Conservation (phyloP, 2,329 filamentous ascomycete species). For the Dothidotthia symphoricarpi region DNA sequence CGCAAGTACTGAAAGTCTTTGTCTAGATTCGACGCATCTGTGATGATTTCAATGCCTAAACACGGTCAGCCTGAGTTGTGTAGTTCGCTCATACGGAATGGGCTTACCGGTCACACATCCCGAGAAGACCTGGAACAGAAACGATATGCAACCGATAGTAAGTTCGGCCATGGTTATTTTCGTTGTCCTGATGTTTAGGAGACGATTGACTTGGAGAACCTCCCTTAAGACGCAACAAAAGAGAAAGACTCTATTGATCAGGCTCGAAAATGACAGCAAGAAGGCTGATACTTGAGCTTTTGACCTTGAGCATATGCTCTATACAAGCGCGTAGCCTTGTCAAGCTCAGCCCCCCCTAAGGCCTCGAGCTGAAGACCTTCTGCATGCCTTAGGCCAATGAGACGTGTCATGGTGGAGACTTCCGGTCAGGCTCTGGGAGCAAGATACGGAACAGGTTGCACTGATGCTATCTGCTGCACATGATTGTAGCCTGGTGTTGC, state of each 20-base stretch:
- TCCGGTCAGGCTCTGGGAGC: background rate
- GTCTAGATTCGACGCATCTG: conserved; percentile 37
- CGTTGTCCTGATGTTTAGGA: no score
- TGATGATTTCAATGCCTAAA: conserved; percentile 40
- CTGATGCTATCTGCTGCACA: conserved; percentile 1
- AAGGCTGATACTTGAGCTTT: conserved; percentile 22
- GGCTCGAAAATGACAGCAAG: conserved; percentile 3
- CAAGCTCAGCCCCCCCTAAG: conserved; percentile 33
- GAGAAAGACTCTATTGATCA: no score
- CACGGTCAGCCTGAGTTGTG: background rate
- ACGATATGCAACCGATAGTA: conserved; percentile 28
- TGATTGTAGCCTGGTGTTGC: conserved; percentile 1
- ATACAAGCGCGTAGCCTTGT: conserved; percentile 16
- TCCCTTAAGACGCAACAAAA: no score
- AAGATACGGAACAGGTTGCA: conserved; percentile 3
- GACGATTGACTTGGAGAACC: no score
- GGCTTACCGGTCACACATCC: conserved; percentile 37
- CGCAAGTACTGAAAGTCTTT: conserved; percentile 35
- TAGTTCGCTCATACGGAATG: background rate
- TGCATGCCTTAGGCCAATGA: conserved; percentile 20
- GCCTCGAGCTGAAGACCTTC: conserved; percentile 14
- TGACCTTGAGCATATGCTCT: no score
- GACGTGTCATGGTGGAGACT: conserved; percentile 7
- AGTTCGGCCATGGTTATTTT: conserved; percentile 23
- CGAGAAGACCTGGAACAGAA: conserved; percentile 40